Evolutionary conservation across 805 yeast genomes (phyloP).

Genomic region (Alloascoidea africana): DNA sequence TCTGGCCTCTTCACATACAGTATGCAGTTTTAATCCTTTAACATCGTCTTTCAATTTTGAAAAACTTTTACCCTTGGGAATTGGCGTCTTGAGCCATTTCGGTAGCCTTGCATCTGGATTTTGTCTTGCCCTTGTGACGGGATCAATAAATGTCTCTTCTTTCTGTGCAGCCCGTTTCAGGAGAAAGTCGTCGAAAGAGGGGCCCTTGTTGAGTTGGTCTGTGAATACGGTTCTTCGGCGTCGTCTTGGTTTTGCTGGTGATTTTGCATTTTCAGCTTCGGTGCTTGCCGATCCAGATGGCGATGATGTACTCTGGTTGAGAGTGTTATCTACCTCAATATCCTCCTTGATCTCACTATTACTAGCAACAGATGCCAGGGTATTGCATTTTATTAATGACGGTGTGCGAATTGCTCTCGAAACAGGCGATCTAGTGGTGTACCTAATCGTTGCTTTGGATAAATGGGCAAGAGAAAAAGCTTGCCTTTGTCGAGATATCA

Average conservation of each 20-base stretch:
- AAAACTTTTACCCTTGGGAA: conserved; percentile 87
- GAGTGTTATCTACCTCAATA: too few species aligned
- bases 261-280: too few species aligned
- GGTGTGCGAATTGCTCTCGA: too few species aligned
- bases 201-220: conserved; percentile 67
- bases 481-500: too few species aligned
- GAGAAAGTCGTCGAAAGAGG: conserved; percentile 85
- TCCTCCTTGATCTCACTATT: too few species aligned
- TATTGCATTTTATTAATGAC: too few species aligned
- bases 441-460: too few species aligned
- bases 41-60: conserved; percentile 74
- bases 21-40: conserved; percentile 74
- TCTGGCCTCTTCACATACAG: conserved; percentile 97
- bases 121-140: conserved; percentile 29
- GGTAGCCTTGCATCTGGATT: conserved; percentile 49
- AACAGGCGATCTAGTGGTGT: too few species aligned
- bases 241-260: conserved; percentile 18
- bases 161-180: conserved; percentile 60
- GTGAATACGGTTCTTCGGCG: conserved; percentile 46
- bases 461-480: too few species aligned
- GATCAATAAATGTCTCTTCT: conserved; percentile 38
- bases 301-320: too few species aligned
- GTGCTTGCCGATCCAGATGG: too few species aligned
- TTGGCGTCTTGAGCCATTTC: conserved; percentile 86
- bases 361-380: too few species aligned